Evolutionary conservation across 257 asterid species (phyloP), one percentile per base, ranked within the genome.

Genomic region (Nicotiana knightiana): DNA sequence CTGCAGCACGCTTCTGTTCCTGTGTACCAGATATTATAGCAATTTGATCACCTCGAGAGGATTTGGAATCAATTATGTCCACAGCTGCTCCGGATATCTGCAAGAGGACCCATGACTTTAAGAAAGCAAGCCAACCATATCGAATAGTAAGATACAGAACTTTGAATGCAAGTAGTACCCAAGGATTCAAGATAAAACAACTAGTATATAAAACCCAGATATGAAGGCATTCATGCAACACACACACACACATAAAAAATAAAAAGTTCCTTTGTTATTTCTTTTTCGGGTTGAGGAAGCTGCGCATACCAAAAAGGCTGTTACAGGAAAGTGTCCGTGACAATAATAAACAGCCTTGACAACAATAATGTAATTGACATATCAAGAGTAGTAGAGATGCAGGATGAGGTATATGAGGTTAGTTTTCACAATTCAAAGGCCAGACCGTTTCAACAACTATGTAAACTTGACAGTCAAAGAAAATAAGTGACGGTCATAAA

Each of bases 81-180:
- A 95, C 73, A 76, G 86, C 88, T 33, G 99, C 99, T 84, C 99
- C 99, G 82, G 98, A 95, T 91, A 95, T 92, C 99, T 95, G 93
- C 87, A 90, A 87, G 85, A 85, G 76, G 88, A 88, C 16, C 18
- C 82, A 85, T 82, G 83, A 85, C 79, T 43, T 73, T 68, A 79
- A 85, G 83, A 82, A 71, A 51, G 57, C 26, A 30, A 35, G 48
- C 54, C 30, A 37, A 46, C 79, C 61, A 46, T 12, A 71, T 13
- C 12, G 48, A 21, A 35, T 12, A 24, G 21, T 48, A 71, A 68
- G 77, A 68, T 68, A 68, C 33, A 68, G 57, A 13, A 68, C 77
- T 67, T 68, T 21, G 24, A 21, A 21, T 21, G 24, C 24, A 21
- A 21, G 24, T 21, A 21, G 24, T 21, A 21, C 24, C 24, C 24